Evolutionary conservation across 2,329 filamentous ascomycete genomes (phyloP), one percentile per base, ranked within the genome.

Genomic region (Aspergillus sclerotialis): DNA sequence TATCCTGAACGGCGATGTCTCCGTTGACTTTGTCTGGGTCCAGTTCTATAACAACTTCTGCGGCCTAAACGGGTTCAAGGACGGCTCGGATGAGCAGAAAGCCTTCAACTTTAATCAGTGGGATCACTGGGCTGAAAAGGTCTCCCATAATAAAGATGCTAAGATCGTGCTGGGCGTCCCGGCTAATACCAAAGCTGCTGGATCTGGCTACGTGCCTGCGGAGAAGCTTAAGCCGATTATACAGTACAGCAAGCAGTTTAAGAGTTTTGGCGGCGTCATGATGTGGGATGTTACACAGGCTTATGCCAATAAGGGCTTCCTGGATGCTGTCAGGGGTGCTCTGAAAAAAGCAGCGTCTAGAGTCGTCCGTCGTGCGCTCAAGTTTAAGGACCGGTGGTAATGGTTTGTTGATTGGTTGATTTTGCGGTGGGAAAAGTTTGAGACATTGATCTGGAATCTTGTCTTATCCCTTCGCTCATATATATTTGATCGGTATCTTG

Each of bases 1-100:
- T 6, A 74, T 78, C 55, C 67, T 84, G 23, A 59, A 70, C 38
- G 70, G 67, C 1, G 58, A 61, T 2, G 72, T 80, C 6, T 47
- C 57, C 10, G 73, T 82, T 39, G 78, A 82, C 51, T 76, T 74
- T 16, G 56, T 82, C 42, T 74, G 72, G 56, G 69, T 81, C 18
- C 78, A 82, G 56, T 82, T 82, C 58, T 82, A 82, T 60, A 81
- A 82, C 67, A 82, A 82, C 65, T 75, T 63, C 53, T 84, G 81
- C 54, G 77, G 78, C 11, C 59, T 76, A 1, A 56, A 66, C 40
- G 68, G 66, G 17, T 84, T 69, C 60, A 47, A 60, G 1, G 35
- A 60, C 0, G 70, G 70, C 4, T 39, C 62, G 1, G 35, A 45
- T 9, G 61, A 55, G 0, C 73, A 75, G 49, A 65, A 60, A 34